Evolutionary conservation across 148 eudicot species (phyloP), one percentile per base, ranked within the genome.

Genomic region (Camellia granthamiana): DNA sequence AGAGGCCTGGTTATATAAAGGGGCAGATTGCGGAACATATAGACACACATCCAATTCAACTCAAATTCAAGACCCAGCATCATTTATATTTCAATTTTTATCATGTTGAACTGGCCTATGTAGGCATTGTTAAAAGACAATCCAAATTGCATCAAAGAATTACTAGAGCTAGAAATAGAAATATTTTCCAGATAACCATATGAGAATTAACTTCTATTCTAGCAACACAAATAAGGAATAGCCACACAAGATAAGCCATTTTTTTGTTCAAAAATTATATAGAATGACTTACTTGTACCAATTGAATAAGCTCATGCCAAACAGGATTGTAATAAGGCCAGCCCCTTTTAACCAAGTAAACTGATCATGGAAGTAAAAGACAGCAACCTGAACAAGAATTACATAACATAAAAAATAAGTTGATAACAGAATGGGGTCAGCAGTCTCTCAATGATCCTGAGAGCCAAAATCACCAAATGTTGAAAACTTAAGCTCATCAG

Each of bases 291-390:
- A 96, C 99, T 96, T 96, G 99, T 87, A 96, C 95, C 84, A 88
- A 81, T 96, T 96, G 80, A 96, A 96, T 72, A 96, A 91, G 85
- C 99, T 88, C 78, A 96, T 98, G 72, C 99, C 99, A 84, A 96
- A 10, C 85, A 96, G 86, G 54, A 93, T 93, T 41, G 68, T 93
- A 61, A 89, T 51, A 74, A 96, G 99, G 74, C 99, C 99, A 68
- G 86, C 61, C 51, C 97, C 99, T 84, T 93, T 96, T 88, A 96
- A 69, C 97, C 95, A 90, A 44, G 99, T 93, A 88, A 96, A 96
- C 16, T 96, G 86, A 78, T 96, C 99, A 82, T 96, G 97, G 85
- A 96, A 96, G 89, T 96, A 96, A 70, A 93, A 91, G 75, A 96
- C 98, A 69, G 99, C 99, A 84, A 89, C 99, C 99, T 96, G 93